A percentile compares a stretch with the other conserved stretches of the same genome.
These are phyloP conservation scores for Nakazawaea ernobii DNA, from an alignment of 805 yeast genomes.

Conservation along the genomic window DNA sequence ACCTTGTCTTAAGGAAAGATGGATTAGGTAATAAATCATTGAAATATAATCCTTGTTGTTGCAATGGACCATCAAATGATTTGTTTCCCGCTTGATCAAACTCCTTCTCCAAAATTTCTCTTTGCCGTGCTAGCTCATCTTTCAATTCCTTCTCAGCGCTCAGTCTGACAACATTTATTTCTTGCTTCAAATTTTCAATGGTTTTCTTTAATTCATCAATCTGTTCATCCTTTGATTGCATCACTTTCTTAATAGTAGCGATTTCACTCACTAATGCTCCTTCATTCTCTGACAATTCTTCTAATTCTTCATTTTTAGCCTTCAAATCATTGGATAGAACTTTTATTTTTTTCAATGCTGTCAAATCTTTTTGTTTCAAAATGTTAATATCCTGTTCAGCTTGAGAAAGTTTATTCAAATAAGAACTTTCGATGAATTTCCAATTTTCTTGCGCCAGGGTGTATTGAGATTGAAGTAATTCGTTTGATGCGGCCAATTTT, in stretches of 20 bases:
- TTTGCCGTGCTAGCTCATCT: conserved; percentile 23
- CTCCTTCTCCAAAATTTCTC: conserved; percentile 11
- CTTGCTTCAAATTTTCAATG: conserved; percentile 23
- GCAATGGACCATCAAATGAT: conserved; percentile 6
- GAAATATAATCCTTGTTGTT: conserved; percentile 18
- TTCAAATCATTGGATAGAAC: conserved; percentile 31
- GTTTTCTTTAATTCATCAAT: conserved; percentile 20
- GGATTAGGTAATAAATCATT: conserved; percentile 20
- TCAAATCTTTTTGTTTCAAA: conserved; percentile 24
- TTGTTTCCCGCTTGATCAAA: conserved; percentile 12
- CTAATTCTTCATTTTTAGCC: conserved; percentile 21
- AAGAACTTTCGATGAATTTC: conserved; percentile 70
- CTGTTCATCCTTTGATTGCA: conserved; percentile 17
- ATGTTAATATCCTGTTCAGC: conserved; percentile 40
- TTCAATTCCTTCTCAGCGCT: conserved; percentile 20
- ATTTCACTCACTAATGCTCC: conserved; percentile 15
- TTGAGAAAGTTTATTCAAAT: conserved; percentile 40
- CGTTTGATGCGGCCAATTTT: conserved; percentile 42
- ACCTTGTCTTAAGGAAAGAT: conserved; percentile 16
- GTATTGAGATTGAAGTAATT: conserved; percentile 61
- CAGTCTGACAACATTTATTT: conserved; percentile 22
- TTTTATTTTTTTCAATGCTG: conserved; percentile 22
- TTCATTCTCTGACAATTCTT: conserved; percentile 21
- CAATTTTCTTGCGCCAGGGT: conserved; percentile 75
- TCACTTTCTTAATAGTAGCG: conserved; percentile 19